These are phyloP conservation scores for Fraxinus platypoda DNA, from an alignment of 305 asterid species.

Conservation along the genomic window DNA sequence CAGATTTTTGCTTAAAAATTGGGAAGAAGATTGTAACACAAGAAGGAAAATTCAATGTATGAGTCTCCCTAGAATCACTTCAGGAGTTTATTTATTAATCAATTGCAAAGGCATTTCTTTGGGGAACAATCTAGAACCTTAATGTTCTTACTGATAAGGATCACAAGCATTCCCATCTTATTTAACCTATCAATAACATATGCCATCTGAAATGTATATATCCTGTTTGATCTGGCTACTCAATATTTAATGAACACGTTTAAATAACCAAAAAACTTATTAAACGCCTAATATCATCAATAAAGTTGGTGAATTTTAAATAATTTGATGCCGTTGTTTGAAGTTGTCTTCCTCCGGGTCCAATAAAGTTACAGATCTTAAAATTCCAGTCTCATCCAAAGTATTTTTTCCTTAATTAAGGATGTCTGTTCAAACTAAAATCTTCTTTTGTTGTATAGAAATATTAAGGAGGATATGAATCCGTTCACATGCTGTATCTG, in stretches of 20 bases:
- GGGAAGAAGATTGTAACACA: constrained; percentile 6
- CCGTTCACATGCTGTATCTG: background rate
- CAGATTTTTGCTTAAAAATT: constrained; percentile 16
- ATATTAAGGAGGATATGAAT: background rate
- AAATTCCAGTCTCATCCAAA: background rate
- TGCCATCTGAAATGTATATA: background rate
- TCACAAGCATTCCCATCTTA: background rate
- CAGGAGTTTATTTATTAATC: background rate
- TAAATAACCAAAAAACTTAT: background rate
- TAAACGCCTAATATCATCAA: background rate
- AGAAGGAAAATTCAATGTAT: background rate
- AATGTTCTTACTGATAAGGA: background rate
- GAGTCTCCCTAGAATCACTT: background rate
- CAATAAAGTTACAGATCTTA: background rate
- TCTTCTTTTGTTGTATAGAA: background rate
- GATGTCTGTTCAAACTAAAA: background rate
- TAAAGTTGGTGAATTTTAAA: background rate
- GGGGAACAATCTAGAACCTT: background rate
- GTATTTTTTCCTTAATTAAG: background rate
- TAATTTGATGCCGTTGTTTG: background rate
- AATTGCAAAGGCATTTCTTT: background rate
- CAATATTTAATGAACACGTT: background rate
- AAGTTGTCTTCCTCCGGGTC: background rate
- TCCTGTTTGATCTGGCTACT: background rate
- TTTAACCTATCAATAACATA: background rate